Percentiles rank a stretch among this genome's conserved stretches.
Evolutionary conservation across 192 early-diverging fungal genomes (phyloP).

Genomic region (Coemansia sp.): DNA sequence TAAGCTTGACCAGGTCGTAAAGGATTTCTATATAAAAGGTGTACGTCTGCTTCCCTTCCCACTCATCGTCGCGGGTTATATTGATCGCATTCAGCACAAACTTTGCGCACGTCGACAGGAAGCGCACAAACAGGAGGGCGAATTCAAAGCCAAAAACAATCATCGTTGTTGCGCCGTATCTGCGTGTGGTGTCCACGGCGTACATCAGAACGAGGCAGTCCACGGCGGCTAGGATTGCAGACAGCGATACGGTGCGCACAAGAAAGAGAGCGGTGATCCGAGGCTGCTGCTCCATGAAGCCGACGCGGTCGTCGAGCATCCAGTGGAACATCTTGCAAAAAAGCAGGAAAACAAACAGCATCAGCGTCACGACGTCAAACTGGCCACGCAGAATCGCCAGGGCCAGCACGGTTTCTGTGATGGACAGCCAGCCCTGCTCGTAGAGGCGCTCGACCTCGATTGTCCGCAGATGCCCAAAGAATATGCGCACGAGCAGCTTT

Average conservation of each 20-base stretch:
- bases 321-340: constrained; percentile 97
- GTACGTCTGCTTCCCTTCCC: constrained; percentile 93
- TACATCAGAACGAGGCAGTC: constrained; percentile 77
- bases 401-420: constrained; percentile 94
- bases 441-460: constrained; percentile 99
- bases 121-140: constrained; percentile 75
- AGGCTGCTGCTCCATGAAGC: constrained; percentile 62
- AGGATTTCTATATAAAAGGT: constrained; percentile 90
- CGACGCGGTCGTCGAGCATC: constrained; percentile 88
- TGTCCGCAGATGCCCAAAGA: constrained; percentile 89
- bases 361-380: constrained; percentile 82
- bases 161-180: constrained; percentile 85
- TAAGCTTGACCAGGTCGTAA: constrained; percentile 83
- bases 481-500: constrained; percentile 69
- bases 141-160: constrained; percentile 99
- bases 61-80: constrained; percentile 60
- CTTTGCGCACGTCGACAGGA: constrained; percentile 73
- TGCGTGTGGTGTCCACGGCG: constrained; percentile 58
- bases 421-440: constrained; percentile 94
- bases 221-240: constrained; percentile 56
- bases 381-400: constrained; percentile 96
- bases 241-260: constrained; percentile 22
- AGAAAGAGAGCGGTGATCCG: constrained; percentile 27
- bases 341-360: constrained; percentile 82
- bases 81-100: constrained; percentile 88